Conservation (phyloP, 2,329 filamentous ascomycete genomes). For the Seiridium unicorne region DNA sequence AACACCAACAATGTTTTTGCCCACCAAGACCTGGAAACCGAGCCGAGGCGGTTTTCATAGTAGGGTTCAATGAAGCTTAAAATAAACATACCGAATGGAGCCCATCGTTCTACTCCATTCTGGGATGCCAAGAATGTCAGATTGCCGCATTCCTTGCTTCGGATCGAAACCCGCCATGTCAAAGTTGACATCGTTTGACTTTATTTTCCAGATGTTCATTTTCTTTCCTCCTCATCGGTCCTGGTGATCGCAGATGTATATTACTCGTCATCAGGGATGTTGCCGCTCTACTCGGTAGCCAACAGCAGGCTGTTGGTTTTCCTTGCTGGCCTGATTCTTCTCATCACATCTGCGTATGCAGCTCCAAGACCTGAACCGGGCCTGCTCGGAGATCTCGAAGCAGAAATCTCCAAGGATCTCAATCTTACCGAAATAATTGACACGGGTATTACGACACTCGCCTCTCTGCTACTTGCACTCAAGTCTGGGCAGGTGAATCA, state of each 20-base stretch:
- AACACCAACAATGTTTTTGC: neutral
- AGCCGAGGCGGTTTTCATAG: neutral
- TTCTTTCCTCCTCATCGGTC: neutral
- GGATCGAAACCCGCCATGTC: neutral
- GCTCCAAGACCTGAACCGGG: neutral
- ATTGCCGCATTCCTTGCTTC: neutral
- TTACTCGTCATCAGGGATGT: neutral
- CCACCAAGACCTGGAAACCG: neutral
- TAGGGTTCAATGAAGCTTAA: neutral
- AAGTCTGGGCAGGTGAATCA: constrained; percentile 10
- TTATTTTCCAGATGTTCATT: neutral
- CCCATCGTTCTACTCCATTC: neutral
- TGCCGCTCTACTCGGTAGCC: neutral
- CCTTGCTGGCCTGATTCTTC: neutral
- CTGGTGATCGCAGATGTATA: neutral
- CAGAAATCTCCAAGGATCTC: neutral
- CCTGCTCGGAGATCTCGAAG: neutral
- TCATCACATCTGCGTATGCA: neutral
- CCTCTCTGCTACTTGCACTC: constrained; percentile 11
- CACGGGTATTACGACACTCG: neutral
- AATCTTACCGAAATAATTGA: neutral
- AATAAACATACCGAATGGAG: neutral
- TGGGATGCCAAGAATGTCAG: neutral
- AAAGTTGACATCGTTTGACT: neutral
- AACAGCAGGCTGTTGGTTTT: neutral